A percentile compares a stretch with the other conserved stretches of the same genome.
Evolutionary conservation across 768 basidiomycete genomes (phyloP).

Genomic region (Antrodiella citrinella): DNA sequence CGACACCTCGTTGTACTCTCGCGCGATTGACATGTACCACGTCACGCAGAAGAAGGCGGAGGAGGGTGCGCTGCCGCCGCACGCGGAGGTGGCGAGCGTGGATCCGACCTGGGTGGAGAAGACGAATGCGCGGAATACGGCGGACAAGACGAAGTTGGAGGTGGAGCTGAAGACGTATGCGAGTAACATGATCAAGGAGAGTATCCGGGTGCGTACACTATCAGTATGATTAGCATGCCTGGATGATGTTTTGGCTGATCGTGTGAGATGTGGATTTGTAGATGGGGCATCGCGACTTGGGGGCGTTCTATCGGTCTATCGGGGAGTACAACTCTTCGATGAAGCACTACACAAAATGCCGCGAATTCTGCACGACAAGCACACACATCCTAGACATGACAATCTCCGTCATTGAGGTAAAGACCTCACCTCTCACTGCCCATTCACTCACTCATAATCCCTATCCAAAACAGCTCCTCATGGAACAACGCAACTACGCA

Average conservation of each 20-base stretch:
- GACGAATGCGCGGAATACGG: slow-evolving; percentile 50
- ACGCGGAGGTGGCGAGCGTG: slow-evolving; percentile 39
- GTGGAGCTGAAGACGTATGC: slow-evolving; percentile 92
- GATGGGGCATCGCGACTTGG: slow-evolving; percentile 91
- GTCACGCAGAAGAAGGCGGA: slow-evolving; percentile 21
- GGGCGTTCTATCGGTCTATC: slow-evolving; percentile 61
- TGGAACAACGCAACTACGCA: slow-evolving; percentile 81
- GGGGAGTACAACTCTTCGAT: slow-evolving; percentile 69
- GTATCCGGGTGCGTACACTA: slow-evolving; percentile 65
- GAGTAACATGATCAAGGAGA: slow-evolving; percentile 98
- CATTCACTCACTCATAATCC: slow-evolving; percentile 3
- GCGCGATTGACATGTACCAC: slow-evolving; percentile 47
- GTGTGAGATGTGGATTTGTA: slow-evolving; percentile 21
- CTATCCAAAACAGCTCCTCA: slow-evolving; percentile 49
- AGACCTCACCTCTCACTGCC: slow-evolving; percentile 8
- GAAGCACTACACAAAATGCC: slow-evolving; percentile 82
- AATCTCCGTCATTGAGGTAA: slow-evolving; percentile 70
- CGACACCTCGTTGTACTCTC: slow-evolving; percentile 55
- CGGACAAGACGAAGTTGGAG: slow-evolving; percentile 80
- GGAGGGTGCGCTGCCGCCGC: slow-evolving; percentile 32
- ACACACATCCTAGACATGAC: slow-evolving; percentile 94
- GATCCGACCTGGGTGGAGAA: slow-evolving; percentile 74
- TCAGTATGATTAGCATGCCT: slow-evolving; percentile 1
- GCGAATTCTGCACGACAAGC: slow-evolving; percentile 87
- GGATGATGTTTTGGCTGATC: not conserved